Percentiles rank a stretch among this genome's conserved stretches.
phyloP scores from a whole-genome alignment of 192 early-diverging fungal species.

The Chytriomyces confervae region DNA sequence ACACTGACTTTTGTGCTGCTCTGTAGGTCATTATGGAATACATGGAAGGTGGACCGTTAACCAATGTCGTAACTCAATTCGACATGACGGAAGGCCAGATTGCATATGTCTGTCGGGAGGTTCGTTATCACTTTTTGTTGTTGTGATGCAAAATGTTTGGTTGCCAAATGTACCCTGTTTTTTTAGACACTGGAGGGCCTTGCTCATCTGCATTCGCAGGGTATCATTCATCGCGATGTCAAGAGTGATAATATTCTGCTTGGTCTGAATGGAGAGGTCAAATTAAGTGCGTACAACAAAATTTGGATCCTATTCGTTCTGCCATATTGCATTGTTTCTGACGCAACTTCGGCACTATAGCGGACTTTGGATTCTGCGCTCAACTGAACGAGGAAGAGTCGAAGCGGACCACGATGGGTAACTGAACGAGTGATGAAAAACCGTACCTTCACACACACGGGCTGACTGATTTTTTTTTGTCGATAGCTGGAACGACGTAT shows the following conservation, averaged over 20 bases:
- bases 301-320: neutral
- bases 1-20: neutral
- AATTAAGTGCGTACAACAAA: slow-evolving; percentile 10
- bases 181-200: slow-evolving; percentile 78
- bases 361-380: slow-evolving; percentile 88
- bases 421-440: slow-evolving; percentile 66
- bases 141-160: neutral
- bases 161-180: neutral
- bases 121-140: neutral
- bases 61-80: slow-evolving; percentile 84
- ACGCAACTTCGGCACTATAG: slow-evolving; percentile 31
- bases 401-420: slow-evolving; percentile 86
- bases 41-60: slow-evolving; percentile 94
- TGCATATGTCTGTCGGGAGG: slow-evolving; percentile 41
- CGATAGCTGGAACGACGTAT: slow-evolving; percentile 77
- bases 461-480: neutral
- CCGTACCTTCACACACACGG: slow-evolving; percentile 43
- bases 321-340: neutral
- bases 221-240: slow-evolving; percentile 90
- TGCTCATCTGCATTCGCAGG: slow-evolving; percentile 76
- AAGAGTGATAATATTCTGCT: slow-evolving; percentile 79
- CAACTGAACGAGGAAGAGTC: slow-evolving; percentile 68
- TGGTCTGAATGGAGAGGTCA: slow-evolving; percentile 36
- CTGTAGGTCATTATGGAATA: slow-evolving; percentile 76
- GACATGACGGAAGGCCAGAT: slow-evolving; percentile 58